Percentiles rank a stretch among this genome's conserved stretches.
These are phyloP conservation scores for Thymus mandschuricus DNA, from an alignment of 257 asterid species.

Conservation along the genomic window DNA sequence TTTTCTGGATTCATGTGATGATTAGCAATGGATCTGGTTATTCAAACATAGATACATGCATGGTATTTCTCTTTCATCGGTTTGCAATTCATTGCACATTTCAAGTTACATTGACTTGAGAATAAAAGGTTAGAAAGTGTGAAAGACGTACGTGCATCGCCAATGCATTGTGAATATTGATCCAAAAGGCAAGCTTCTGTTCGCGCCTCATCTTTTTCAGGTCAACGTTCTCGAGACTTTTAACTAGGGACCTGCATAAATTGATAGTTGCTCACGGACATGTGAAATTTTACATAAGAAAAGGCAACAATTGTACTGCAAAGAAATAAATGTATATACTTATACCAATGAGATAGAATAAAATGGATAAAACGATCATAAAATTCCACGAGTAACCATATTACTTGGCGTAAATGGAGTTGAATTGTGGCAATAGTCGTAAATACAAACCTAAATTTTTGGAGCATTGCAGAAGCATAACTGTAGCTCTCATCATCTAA, in stretches of 20 bases:
- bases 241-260: slow-evolving; percentile 67
- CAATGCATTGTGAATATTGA: slow-evolving; percentile 89
- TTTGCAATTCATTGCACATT: background rate
- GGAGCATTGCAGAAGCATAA: slow-evolving; percentile 76
- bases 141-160: slow-evolving; percentile 76
- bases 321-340: slow-evolving; percentile 1
- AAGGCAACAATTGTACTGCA: slow-evolving; percentile 2
- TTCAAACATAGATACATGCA: too few relatives aligned
- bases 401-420: background rate
- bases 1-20: background rate
- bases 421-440: background rate
- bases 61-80: background rate
- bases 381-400: background rate
- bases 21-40: too few relatives aligned
- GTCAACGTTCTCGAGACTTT: slow-evolving; percentile 80
- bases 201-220: slow-evolving; percentile 78
- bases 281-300: background rate
- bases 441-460: slow-evolving; percentile 62
- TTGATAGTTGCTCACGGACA: slow-evolving; percentile 9
- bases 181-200: slow-evolving; percentile 87
- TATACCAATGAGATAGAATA: background rate
- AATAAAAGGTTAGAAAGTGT: slow-evolving; percentile 15
- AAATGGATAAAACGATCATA: background rate
- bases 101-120: background rate
- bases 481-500: slow-evolving; percentile 71